Evolutionary conservation across 371 early-diverging fungal species (phyloP).

Genomic region (Apophysomyces trapeziformis): DNA sequence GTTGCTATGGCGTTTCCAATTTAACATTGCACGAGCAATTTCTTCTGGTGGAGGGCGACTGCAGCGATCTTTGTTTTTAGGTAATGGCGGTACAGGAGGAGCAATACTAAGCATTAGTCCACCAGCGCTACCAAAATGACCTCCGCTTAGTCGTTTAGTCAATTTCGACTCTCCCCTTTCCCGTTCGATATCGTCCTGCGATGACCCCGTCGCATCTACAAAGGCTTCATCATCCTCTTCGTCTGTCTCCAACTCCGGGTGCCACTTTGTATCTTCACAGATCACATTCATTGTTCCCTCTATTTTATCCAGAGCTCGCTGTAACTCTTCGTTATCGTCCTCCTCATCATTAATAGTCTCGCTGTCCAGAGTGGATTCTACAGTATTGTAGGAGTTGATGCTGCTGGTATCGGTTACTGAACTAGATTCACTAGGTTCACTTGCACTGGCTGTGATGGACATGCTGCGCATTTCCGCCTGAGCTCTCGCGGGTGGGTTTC

Average conservation of each 20-base stretch:
- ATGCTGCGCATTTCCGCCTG: neutral
- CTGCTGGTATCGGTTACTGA: constrained; percentile 4
- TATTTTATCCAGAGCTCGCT: constrained; percentile 21
- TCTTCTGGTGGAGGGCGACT: constrained; percentile 41
- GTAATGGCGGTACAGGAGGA: constrained; percentile 9
- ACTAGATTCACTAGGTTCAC: constrained; percentile 7
- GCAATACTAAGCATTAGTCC: constrained; percentile 45
- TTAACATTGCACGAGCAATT: constrained; percentile 43
- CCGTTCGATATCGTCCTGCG: constrained; percentile 47
- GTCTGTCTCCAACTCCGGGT: constrained; percentile 13
- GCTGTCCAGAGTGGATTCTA: constrained; percentile 1
- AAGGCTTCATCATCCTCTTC: constrained; percentile 41
- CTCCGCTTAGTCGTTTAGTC: constrained; percentile 51
- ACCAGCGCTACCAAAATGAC: constrained; percentile 57
- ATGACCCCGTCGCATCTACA: constrained; percentile 43
- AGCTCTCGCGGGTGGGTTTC: constrained; percentile 1
- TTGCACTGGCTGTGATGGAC: neutral
- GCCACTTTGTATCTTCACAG: neutral
- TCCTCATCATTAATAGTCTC: neutral
- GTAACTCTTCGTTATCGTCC: constrained; percentile 1
- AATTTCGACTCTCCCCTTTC: constrained; percentile 37
- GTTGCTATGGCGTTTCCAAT: constrained; percentile 47
- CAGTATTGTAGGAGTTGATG: constrained; percentile 3
- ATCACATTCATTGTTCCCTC: constrained; percentile 25
- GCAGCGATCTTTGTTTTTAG: constrained; percentile 17